These are phyloP conservation scores for Candida maesae DNA, from an alignment of 805 yeast genomes.

Conservation along the genomic window DNA sequence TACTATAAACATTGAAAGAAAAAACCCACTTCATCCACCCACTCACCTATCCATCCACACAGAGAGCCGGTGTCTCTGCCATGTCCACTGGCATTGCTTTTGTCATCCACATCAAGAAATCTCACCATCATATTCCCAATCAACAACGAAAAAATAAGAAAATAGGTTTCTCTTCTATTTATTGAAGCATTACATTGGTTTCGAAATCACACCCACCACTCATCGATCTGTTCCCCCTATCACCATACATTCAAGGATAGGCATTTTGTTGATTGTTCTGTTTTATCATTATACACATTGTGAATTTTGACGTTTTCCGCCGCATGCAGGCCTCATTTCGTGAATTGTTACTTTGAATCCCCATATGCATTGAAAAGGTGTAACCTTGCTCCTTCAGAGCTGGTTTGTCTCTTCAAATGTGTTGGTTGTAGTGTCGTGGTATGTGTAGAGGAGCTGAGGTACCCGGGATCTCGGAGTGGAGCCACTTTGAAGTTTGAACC, in stretches of 20 bases:
- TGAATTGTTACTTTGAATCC: background rate
- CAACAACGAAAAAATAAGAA: background rate
- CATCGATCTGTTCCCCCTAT: no score
- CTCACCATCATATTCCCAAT: no score
- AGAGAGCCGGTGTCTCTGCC: conserved; percentile 1
- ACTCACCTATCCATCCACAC: background rate
- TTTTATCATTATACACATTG: conserved; percentile 4
- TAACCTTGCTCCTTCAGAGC: no score
- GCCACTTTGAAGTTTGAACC: no score
- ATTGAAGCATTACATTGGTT: conserved; percentile 6
- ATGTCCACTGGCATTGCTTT: background rate
- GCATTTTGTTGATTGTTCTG: background rate
- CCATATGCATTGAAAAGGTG: no score
- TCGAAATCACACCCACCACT: background rate
- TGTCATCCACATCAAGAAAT: background rate
- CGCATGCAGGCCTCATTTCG: conserved; percentile 10
- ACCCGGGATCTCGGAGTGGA: no score
- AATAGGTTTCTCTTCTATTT: conserved; percentile 8
- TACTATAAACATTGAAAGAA: background rate
- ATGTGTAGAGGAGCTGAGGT: no score
- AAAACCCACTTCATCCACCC: no score
- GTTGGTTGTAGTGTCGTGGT: no score
- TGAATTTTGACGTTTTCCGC: conserved; percentile 1
- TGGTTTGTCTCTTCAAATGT: no score
- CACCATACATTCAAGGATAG: background rate